Conservation (phyloP, 2,329 filamentous ascomycete species). For the Ilyonectria mors-panacis region DNA sequence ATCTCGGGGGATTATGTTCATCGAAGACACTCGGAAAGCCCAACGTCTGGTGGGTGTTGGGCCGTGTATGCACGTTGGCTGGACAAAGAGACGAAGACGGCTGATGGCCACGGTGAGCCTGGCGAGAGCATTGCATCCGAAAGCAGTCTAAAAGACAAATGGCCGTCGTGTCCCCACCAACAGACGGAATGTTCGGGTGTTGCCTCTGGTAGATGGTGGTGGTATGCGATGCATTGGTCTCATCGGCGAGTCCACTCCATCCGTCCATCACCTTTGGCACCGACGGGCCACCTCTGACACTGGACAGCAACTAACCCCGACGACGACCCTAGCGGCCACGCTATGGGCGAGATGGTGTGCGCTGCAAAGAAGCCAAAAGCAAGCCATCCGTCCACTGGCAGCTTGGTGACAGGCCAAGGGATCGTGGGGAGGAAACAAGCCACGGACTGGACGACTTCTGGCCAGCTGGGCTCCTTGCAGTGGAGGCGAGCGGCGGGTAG, state of each 20-base stretch:
- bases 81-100: not conserved
- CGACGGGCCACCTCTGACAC: not conserved
- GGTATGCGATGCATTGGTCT: slow-evolving; percentile 21
- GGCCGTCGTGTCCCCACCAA: slow-evolving; percentile 5
- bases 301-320: slow-evolving; percentile 17
- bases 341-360: slow-evolving; percentile 29
- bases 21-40: slow-evolving; percentile 7
- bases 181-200: slow-evolving; percentile 36
- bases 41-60: not conserved
- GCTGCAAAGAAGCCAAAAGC: slow-evolving; percentile 29
- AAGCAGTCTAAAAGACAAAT: not conserved
- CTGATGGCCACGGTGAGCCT: not conserved
- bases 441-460: slow-evolving; percentile 27
- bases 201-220: slow-evolving; percentile 15
- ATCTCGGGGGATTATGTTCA: slow-evolving; percentile 1
- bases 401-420: slow-evolving; percentile 29
- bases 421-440: slow-evolving; percentile 46
- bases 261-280: no score
- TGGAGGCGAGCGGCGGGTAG: slow-evolving; percentile 15
- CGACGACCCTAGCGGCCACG: slow-evolving; percentile 19
- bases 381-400: slow-evolving; percentile 35
- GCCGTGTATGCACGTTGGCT: not conserved
- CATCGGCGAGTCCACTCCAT: not conserved
- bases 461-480: slow-evolving; percentile 38
- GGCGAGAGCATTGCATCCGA: not conserved